phyloP scores from a whole-genome alignment of 495 filamentous ascomycete species.

The Annulohypoxylon nitens region DNA sequence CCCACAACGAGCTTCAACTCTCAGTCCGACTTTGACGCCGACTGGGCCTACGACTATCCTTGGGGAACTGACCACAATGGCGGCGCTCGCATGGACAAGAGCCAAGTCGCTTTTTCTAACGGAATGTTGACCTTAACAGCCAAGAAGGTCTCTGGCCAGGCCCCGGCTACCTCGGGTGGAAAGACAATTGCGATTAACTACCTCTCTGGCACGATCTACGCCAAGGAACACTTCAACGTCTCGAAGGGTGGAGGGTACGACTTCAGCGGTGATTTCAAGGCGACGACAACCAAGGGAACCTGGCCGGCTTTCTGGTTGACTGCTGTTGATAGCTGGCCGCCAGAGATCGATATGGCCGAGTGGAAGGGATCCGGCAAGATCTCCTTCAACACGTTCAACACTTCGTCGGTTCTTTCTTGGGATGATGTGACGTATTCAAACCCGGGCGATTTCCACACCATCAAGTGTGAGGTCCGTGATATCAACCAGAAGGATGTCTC shows the following conservation, averaged over 20 bases:
- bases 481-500: slow-evolving; percentile 66
- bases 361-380: slow-evolving; percentile 74
- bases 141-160: slow-evolving; percentile 58
- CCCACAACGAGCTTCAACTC: slow-evolving; percentile 67
- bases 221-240: slow-evolving; percentile 63
- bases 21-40: slow-evolving; percentile 62
- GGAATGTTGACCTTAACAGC: slow-evolving; percentile 63
- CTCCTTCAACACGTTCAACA: slow-evolving; percentile 73
- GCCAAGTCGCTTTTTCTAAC: slow-evolving; percentile 53
- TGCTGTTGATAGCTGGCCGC: slow-evolving; percentile 72
- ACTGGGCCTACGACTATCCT: slow-evolving; percentile 68
- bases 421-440: slow-evolving; percentile 64
- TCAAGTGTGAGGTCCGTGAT: slow-evolving; percentile 65
- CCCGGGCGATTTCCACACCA: slow-evolving; percentile 63
- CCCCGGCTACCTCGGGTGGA: slow-evolving; percentile 58
- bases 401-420: slow-evolving; percentile 61
- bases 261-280: slow-evolving; percentile 66
- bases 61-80: slow-evolving; percentile 63
- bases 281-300: slow-evolving; percentile 64
- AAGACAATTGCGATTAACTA: slow-evolving; percentile 66
- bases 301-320: slow-evolving; percentile 76
- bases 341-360: slow-evolving; percentile 72
- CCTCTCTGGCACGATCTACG: slow-evolving; percentile 64
- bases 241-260: slow-evolving; percentile 64
- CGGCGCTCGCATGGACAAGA: slow-evolving; percentile 66